Evolutionary conservation across 305 asterid genomes (phyloP).

Genomic region (Solanum chacoense): DNA sequence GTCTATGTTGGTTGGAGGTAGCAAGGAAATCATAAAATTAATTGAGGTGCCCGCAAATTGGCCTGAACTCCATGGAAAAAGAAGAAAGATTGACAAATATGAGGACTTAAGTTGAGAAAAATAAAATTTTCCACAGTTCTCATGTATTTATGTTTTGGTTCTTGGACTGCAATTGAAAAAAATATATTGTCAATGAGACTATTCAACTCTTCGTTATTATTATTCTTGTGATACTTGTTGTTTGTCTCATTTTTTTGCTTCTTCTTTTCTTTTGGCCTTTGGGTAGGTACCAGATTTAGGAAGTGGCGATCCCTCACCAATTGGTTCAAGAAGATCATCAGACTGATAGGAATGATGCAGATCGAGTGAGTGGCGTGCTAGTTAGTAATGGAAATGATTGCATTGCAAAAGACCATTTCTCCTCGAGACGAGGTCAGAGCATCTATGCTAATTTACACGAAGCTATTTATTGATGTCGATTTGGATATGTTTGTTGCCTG

Average conservation of each 20-base stretch:
- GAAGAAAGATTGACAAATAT: background rate
- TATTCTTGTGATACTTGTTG: background rate
- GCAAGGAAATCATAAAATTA: background rate
- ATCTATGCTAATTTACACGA: background rate
- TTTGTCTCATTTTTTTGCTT: background rate
- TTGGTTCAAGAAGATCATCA: background rate
- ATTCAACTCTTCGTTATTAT: background rate
- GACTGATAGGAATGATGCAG: background rate
- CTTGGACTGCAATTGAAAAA: background rate
- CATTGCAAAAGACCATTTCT: too few species aligned
- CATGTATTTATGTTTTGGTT: background rate
- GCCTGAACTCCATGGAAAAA: background rate
- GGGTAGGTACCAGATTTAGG: background rate
- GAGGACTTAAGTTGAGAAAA: background rate
- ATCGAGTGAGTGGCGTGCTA: background rate
- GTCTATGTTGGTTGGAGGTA: background rate
- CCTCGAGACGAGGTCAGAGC: background rate
- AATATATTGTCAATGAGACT: background rate
- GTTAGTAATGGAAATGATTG: background rate
- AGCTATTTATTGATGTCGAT: background rate
- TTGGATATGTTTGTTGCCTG: background rate
- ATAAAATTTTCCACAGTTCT: background rate
- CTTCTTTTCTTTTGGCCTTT: background rate
- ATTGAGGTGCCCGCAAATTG: background rate
- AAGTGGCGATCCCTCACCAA: background rate